Base-by-base conservation (phyloP, 768 basidiomycete genomes). In the Amyloporia xantha region DNA sequence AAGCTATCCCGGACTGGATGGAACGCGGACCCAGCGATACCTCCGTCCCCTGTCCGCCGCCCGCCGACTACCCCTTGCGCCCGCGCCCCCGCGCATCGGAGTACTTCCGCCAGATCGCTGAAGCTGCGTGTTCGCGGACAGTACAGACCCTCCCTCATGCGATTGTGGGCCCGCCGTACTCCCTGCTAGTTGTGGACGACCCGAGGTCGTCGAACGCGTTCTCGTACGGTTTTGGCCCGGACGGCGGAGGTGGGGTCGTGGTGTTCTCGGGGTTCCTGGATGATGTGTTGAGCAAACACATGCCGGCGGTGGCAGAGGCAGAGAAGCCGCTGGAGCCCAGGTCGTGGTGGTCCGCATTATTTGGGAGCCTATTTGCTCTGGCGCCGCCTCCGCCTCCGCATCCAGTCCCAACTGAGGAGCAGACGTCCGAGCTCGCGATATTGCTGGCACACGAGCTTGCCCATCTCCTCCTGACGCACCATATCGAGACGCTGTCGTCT, bases 221-320 rank as follows among this genome's bases (percentile, higher is more conserved):
- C 65, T 90, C 87, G 1, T 97, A 94, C 61, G 95, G 95, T 1
- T 98, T 97, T 56, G 91, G 91, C 11, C 86, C 90, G 2, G 81
- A 92, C 58, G 87, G 90, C 30, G 90, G 84, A 0, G 93, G 91
- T 50, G 95, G 96, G 5, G 79, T 99, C 50, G 94, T 98, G 47
- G 81, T 99, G 7, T 97, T 91, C 65, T 90, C 89, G 11, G 95
- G 95, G 4, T 91, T 97, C 69, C 63, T 98, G 42, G 89, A 97
- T 61, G 83, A 91, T 47, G 84, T 97, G 44, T 71, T 96, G 27
- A 62, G 78, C 35, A 76, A 73, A 54, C 63, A 65, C 26, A 68
- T 75, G 3, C 55, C 61, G 25, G 60, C 60, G 24, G 23, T 7
- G 30, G 11, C 39, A 33, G 9, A 33, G 7, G 55, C 11, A 43